Evolutionary conservation across 2,329 filamentous ascomycete genomes (phyloP).

Genomic region (Monosporascus ibericus): DNA sequence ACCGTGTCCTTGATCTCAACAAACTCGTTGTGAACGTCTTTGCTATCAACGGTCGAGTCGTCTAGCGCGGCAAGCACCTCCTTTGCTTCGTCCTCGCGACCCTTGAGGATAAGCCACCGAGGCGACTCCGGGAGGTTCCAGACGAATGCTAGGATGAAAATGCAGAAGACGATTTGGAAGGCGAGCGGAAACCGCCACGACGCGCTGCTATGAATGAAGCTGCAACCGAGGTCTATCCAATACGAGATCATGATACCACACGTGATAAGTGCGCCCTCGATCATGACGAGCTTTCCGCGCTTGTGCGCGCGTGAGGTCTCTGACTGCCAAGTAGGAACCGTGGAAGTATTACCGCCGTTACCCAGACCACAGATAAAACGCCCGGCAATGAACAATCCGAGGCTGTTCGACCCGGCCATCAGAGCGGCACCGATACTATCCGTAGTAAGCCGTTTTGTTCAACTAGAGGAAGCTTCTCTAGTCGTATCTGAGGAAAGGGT

Average conservation of each 20-base stretch:
- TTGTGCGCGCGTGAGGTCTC: slow-evolving; percentile 53
- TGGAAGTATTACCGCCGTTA: slow-evolving; percentile 37
- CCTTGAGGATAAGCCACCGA: slow-evolving; percentile 38
- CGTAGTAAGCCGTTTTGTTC: background rate
- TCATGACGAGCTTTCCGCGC: slow-evolving; percentile 55
- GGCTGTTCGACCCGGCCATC: slow-evolving; percentile 32
- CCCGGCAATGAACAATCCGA: slow-evolving; percentile 52
- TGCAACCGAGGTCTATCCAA: slow-evolving; percentile 55
- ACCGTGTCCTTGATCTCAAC: slow-evolving; percentile 54
- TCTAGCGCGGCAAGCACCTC: slow-evolving; percentile 36
- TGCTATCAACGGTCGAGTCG: slow-evolving; percentile 38
- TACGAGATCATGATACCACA: slow-evolving; percentile 52
- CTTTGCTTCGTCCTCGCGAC: slow-evolving; percentile 36
- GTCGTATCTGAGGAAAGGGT: background rate
- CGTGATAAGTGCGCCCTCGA: slow-evolving; percentile 53
- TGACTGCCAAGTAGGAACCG: slow-evolving; percentile 55
- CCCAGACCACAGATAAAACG: slow-evolving; percentile 39
- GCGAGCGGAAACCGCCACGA: slow-evolving; percentile 57
- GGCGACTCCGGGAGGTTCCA: slow-evolving; percentile 47
- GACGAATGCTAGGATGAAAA: slow-evolving; percentile 50
- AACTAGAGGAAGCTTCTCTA: background rate
- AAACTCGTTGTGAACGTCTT: slow-evolving; percentile 49
- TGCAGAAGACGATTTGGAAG: slow-evolving; percentile 51
- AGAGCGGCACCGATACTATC: slow-evolving; percentile 40
- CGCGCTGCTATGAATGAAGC: slow-evolving; percentile 42